Percentiles rank a stretch among this genome's conserved stretches.
phyloP scores from a whole-genome alignment of 805 yeast genomes.

The Nakazawaea wyomingensis region DNA sequence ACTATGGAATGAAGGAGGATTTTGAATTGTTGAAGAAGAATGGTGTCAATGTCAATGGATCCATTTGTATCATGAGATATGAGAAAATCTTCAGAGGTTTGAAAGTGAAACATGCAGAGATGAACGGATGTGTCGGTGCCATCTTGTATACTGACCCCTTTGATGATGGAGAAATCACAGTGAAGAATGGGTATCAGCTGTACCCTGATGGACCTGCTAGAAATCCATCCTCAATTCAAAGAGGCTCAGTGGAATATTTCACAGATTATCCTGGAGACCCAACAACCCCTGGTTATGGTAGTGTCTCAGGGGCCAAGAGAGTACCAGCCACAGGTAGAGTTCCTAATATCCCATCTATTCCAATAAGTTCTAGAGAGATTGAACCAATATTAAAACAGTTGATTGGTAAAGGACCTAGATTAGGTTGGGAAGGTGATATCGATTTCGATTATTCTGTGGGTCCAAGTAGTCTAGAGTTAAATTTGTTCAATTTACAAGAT shows the following conservation, averaged over 20 bases:
- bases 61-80: constrained; percentile 53
- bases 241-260: constrained; percentile 55
- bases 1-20: constrained; percentile 56
- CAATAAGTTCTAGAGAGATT: constrained; percentile 40
- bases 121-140: constrained; percentile 58
- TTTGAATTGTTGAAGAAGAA: constrained; percentile 35
- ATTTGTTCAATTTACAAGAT: constrained; percentile 37
- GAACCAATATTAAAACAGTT: constrained; percentile 34
- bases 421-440: constrained; percentile 36
- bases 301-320: constrained; percentile 37
- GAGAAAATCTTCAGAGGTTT: constrained; percentile 48
- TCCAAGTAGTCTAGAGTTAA: constrained; percentile 34
- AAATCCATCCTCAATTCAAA: constrained; percentile 53
- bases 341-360: constrained; percentile 51
- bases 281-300: constrained; percentile 68
- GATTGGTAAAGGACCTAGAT: constrained; percentile 30
- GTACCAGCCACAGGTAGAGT: constrained; percentile 35
- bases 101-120: constrained; percentile 57
- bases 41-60: constrained; percentile 43
- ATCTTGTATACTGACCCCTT: constrained; percentile 51
- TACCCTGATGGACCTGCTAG: constrained; percentile 68
- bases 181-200: constrained; percentile 46
- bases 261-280: constrained; percentile 72
- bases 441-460: constrained; percentile 41
- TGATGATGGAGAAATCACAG: constrained; percentile 55